These are phyloP conservation scores for Boletus subparvulus DNA, from an alignment of 768 basidiomycete genomes.

Conservation along the genomic window DNA sequence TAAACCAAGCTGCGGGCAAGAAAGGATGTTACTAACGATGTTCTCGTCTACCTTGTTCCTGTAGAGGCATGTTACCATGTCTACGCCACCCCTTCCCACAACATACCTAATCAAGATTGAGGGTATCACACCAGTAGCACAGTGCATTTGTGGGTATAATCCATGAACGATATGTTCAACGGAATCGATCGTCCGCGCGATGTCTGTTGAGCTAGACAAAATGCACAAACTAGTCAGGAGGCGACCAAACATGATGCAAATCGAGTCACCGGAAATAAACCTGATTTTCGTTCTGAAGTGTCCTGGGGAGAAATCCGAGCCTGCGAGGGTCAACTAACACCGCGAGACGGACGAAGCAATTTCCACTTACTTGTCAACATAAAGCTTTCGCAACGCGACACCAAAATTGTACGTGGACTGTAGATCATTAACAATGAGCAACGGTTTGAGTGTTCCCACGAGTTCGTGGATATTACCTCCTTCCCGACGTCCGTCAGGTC, in stretches of 20 bases:
- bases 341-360: neutral
- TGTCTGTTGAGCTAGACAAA: slow-evolving; percentile 60
- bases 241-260: neutral
- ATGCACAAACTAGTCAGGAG: neutral
- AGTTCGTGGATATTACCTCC: slow-evolving; percentile 41
- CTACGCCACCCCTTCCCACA: neutral
- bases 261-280: slow-evolving; percentile 60
- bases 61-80: neutral
- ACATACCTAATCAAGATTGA: slow-evolving; percentile 56
- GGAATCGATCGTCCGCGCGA: slow-evolving; percentile 75
- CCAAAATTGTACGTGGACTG: slow-evolving; percentile 72
- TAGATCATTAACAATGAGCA: neutral
- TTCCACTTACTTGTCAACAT: slow-evolving; percentile 56
- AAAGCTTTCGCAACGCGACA: slow-evolving; percentile 55
- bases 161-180: slow-evolving; percentile 74
- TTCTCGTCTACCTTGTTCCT: slow-evolving; percentile 74
- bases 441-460: neutral
- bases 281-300: slow-evolving; percentile 40
- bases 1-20: slow-evolving; percentile 65
- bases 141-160: slow-evolving; percentile 60
- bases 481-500: slow-evolving; percentile 52
- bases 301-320: slow-evolving; percentile 62
- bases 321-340: slow-evolving; percentile 34
- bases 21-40: slow-evolving; percentile 63
- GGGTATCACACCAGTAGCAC: slow-evolving; percentile 44